A percentile compares a stretch with the other conserved stretches of the same genome.
These are phyloP conservation scores for Paecilomyces formosus DNA, from an alignment of 2,329 filamentous ascomycete species.

Conservation along the genomic window DNA sequence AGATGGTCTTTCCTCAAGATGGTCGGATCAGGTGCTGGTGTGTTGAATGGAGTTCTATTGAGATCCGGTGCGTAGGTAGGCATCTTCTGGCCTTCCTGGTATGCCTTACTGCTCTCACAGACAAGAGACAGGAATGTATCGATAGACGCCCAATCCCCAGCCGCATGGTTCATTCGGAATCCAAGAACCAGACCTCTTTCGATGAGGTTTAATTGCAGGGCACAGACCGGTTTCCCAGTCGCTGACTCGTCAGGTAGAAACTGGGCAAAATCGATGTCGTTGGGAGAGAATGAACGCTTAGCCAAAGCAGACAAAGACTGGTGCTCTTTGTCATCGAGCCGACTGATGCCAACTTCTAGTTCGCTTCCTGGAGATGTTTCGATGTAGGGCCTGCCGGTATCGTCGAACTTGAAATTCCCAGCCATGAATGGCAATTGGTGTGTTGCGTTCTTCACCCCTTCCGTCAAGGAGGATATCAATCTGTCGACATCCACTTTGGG, in stretches of 20 bases:
- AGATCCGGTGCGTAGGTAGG: slow-evolving; percentile 12
- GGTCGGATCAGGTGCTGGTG: neutral
- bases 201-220: slow-evolving; percentile 14
- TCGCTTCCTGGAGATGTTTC: neutral
- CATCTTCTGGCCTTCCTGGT: slow-evolving; percentile 8
- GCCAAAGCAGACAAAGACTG: neutral
- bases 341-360: neutral
- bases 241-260: slow-evolving; percentile 8
- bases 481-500: slow-evolving; percentile 1
- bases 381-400: slow-evolving; percentile 10
- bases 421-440: slow-evolving; percentile 13
- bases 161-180: slow-evolving; percentile 12
- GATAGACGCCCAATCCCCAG: slow-evolving; percentile 16
- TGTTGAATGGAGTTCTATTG: slow-evolving; percentile 12
- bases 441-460: slow-evolving; percentile 13
- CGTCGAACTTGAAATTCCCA: slow-evolving; percentile 9
- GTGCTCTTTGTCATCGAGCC: neutral
- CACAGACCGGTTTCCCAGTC: slow-evolving; percentile 8
- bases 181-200: slow-evolving; percentile 13
- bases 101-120: slow-evolving; percentile 12
- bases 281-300: neutral
- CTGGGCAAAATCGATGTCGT: neutral
- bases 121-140: slow-evolving; percentile 6
- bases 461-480: slow-evolving; percentile 8
- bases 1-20: neutral